Evolutionary conservation across 2,329 filamentous ascomycete genomes (phyloP), one percentile per base, ranked within the genome.

Genomic region (Ophioceras dolichostomum): DNA sequence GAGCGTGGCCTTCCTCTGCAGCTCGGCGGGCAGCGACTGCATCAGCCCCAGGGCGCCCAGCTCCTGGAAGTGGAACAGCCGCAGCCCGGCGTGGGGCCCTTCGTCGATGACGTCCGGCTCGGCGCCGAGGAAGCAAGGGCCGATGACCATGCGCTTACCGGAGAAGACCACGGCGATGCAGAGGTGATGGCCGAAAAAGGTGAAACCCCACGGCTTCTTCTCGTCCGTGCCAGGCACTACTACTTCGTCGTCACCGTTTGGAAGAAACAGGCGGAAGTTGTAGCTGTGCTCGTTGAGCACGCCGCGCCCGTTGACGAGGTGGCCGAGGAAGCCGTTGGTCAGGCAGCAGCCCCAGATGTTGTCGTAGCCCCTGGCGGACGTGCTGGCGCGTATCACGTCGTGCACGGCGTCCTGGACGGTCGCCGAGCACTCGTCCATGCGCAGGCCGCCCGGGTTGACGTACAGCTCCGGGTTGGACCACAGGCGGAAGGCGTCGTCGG

Each of bases 121-220:
- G 0, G 83, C 83, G 38, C 83, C 83, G 0, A 80, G 85, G 56
- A 89, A 89, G 58, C 77, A 83, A 0, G 83, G 83, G 0, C 73
- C 76, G 3, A 85, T 64, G 32, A 85, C 61, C 35, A 86, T 76
- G 52, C 85, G 78, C 0, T 60, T 56, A 22, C 64, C 64, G 49
- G 77, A 70, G 39, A 87, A 65, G 50, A 87, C 81, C 17, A 82
- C 67, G 47, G 77, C 78, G 3, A 88, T 65, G 46, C 80, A 85
- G 3, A 89, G 64, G 47, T 89, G 83, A 53, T 89, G 83, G 6
- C 83, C 83, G 57, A 86, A 89, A 48, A 86, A 75, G 0, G 74
- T 72, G 56, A 73, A 83, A 1, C 81, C 82, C 82, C 82, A 87
- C 0, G 80, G 76, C 3, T 57, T 46, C 0, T 61, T 60, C 0